Conservation (phyloP, 2,329 filamentous ascomycete species). For the Boeremia lycopersici region DNA sequence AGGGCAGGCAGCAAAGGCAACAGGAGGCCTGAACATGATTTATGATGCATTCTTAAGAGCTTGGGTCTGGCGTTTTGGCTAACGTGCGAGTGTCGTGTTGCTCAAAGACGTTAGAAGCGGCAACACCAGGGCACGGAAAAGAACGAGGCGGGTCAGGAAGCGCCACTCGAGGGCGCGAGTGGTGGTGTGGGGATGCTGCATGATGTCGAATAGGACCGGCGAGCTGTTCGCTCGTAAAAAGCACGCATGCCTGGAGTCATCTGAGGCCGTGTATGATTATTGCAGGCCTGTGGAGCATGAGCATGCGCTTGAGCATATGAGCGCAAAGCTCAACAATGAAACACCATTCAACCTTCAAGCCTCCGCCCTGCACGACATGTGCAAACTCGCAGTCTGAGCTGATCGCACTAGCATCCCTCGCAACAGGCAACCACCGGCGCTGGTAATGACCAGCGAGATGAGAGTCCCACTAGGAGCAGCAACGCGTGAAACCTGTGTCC, state of each 20-base stretch:
- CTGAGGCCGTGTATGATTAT: constrained; percentile 20
- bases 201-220: constrained; percentile 1
- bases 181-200: constrained; percentile 3
- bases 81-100: constrained; percentile 19
- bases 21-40: constrained; percentile 40
- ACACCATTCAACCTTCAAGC: constrained; percentile 13
- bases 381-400: not conserved
- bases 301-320: constrained; percentile 14
- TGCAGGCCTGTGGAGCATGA: constrained; percentile 18
- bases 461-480: no score
- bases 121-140: constrained; percentile 14
- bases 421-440: no score
- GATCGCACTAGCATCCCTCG: no score
- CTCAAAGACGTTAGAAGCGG: constrained; percentile 6
- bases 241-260: constrained; percentile 10
- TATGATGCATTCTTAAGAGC: constrained; percentile 23
- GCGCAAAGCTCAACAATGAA: constrained; percentile 20
- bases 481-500: no score
- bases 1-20: constrained; percentile 42
- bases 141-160: not conserved
- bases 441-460: no score
- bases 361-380: not conserved
- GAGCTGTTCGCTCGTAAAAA: not conserved
- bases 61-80: constrained; percentile 30
- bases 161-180: constrained; percentile 4